phyloP scores from a whole-genome alignment of 1,284 basidiomycete genomes.

The Ceratobasidium sp. region DNA sequence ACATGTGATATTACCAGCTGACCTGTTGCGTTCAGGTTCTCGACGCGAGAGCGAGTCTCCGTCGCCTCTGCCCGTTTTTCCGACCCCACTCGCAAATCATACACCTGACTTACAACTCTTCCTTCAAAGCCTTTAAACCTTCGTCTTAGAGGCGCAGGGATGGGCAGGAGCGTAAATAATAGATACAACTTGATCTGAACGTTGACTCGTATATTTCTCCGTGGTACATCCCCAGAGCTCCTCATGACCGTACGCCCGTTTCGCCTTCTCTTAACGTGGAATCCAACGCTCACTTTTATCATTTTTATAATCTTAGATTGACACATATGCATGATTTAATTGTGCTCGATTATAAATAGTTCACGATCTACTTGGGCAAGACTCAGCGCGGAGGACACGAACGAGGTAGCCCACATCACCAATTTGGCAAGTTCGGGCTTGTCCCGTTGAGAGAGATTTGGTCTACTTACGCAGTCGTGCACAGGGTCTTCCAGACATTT shows the following conservation, averaged over 20 bases:
- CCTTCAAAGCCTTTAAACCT: conserved; percentile 74
- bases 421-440: conserved; percentile 69
- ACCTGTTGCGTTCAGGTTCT: no score
- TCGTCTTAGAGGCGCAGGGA: conserved; percentile 81
- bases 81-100: neutral
- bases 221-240: conserved; percentile 74
- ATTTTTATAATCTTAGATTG: conserved; percentile 74
- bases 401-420: conserved; percentile 76
- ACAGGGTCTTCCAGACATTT: conserved; percentile 70
- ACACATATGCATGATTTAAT: conserved; percentile 86
- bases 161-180: conserved; percentile 88
- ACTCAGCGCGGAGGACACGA: conserved; percentile 68
- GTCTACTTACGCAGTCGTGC: conserved; percentile 31
- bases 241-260: conserved; percentile 73
- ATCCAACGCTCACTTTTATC: neutral
- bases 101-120: conserved; percentile 24
- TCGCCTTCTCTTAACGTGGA: conserved; percentile 17
- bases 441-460: neutral
- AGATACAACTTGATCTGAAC: conserved; percentile 89
- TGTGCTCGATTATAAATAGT: conserved; percentile 81
- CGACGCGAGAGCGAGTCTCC: no score
- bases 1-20: conserved; percentile 72
- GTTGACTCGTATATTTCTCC: conserved; percentile 75
- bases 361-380: conserved; percentile 83
- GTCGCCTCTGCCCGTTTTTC: no score